These are phyloP conservation scores for Aurinia saxatilis DNA, from an alignment of 345 rosid species.

Conservation along the genomic window DNA sequence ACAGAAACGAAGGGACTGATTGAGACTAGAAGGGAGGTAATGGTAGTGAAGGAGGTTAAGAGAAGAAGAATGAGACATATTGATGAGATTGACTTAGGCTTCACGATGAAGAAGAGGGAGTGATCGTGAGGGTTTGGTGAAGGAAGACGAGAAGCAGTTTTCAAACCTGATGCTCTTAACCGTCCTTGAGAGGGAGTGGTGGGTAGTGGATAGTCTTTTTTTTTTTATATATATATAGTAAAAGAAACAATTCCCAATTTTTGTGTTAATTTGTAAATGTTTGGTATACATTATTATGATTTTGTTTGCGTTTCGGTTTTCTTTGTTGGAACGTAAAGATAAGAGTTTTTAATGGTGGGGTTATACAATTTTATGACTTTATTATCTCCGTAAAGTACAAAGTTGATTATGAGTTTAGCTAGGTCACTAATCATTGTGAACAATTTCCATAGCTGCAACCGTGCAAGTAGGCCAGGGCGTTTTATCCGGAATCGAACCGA, in stretches of 20 bases:
- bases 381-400: neutral
- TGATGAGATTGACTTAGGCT: constrained; percentile 24
- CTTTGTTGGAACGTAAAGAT: constrained; percentile 21
- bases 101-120: constrained; percentile 36
- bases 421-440: constrained; percentile 3
- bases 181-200: constrained; percentile 26
- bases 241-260: too few relatives aligned
- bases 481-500: too few relatives aligned
- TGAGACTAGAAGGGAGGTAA: constrained; percentile 22
- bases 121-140: constrained; percentile 27
- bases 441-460: too few relatives aligned
- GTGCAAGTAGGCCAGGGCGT: too few relatives aligned
- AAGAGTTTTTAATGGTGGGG: neutral
- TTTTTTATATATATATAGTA: too few relatives aligned
- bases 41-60: constrained; percentile 29
- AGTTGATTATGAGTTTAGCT: neutral
- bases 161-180: constrained; percentile 37
- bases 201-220: neutral
- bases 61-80: constrained; percentile 30
- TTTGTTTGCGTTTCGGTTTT: neutral
- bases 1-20: constrained; percentile 14
- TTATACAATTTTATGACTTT: too few relatives aligned
- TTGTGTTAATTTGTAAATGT: neutral
- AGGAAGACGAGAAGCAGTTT: constrained; percentile 56
- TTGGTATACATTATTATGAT: neutral